phyloP scores from a whole-genome alignment of 2,329 filamentous ascomycete genomes.

The Penicillium oxalicum region DNA sequence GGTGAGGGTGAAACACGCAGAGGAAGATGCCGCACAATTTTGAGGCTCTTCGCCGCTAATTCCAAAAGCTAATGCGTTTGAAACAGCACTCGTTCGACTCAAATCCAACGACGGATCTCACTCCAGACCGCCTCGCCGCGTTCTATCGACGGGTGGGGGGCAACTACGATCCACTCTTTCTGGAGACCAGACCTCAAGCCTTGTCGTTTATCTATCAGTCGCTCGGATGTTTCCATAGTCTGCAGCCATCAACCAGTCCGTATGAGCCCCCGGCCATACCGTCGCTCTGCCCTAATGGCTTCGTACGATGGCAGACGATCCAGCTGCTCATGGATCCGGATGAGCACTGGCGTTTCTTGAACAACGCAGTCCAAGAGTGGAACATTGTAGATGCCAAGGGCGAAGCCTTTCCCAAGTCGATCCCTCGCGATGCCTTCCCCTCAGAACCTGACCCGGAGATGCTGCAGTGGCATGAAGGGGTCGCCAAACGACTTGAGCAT shows the following conservation, averaged over 20 bases:
- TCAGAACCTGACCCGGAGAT: slow-evolving; percentile 69
- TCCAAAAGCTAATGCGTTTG: background rate
- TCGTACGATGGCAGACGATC: slow-evolving; percentile 89
- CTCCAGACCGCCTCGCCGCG: slow-evolving; percentile 64
- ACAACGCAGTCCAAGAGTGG: slow-evolving; percentile 73
- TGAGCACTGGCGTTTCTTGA: slow-evolving; percentile 78
- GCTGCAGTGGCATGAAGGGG: slow-evolving; percentile 75
- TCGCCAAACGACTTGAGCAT: slow-evolving; percentile 62
- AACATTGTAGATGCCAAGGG: slow-evolving; percentile 65
- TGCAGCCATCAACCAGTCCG: slow-evolving; percentile 65
- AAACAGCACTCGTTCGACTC: slow-evolving; percentile 29
- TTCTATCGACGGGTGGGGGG: slow-evolving; percentile 72
- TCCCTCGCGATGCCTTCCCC: slow-evolving; percentile 68
- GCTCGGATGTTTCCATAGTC: slow-evolving; percentile 79
- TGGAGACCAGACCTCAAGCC: slow-evolving; percentile 63
- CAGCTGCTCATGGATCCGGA: slow-evolving; percentile 82
- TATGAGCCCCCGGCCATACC: slow-evolving; percentile 74
- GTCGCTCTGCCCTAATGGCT: slow-evolving; percentile 74
- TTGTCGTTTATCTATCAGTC: slow-evolving; percentile 91
- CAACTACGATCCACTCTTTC: slow-evolving; percentile 73
- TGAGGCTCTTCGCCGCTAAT: background rate
- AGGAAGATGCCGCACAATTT: background rate
- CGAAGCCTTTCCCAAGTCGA: slow-evolving; percentile 50
- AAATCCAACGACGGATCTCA: slow-evolving; percentile 38
- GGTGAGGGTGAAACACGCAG: slow-evolving; percentile 47